Base-by-base conservation (phyloP, 2,329 filamentous ascomycete species). In the Scopulariopsis brevicaulis region DNA sequence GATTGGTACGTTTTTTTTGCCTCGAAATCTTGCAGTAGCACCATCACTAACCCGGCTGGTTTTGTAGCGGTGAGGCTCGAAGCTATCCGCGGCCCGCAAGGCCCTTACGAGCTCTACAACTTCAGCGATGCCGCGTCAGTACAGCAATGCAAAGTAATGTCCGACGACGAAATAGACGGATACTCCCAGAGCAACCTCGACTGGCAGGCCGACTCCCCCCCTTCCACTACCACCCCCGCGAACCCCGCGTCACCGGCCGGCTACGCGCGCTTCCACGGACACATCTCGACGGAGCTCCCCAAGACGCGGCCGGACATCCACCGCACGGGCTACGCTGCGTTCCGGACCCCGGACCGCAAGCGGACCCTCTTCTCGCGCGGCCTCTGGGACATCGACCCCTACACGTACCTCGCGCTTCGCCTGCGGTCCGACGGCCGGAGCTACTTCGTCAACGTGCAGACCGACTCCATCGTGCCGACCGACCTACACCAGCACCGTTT, bases 391-490 rank as follows among this genome's bases (percentile, higher is more conserved):
- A 86, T 96, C 56, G 92, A 96, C 66, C 85, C 89, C 2, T 97
- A 96, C 73, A 76, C 81, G 14, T 96, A 91, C 71, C 84, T 99
- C 11, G 93, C 90, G 0, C 73, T 99, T 66, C 86, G 92, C 15
- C 80, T 99, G 65, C 94, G 91, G 70, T 93, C 89, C 3, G 94
- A 97, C 68, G 92, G 91, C 18, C 80, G 94, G 60, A 87, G 89
- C 65, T 99, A 97, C 75, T 90, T 96, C 59, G 84, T 99, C 66
- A 99, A 99, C 71, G 76, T 99, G 18, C 94, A 97, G 75, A 96
- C 92, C 3, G 93, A 99, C 68, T 89, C 89, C 1, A 86, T 99
- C 58, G 89, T 96, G 54, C 89, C 90, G 12, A 93, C 91, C n/a
- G 94, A 99, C 70, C 78, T 99, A 62, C 94, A 97, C 71, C 94